Evolutionary conservation across 768 basidiomycete species (phyloP).

Genomic region (Polyporus arcularius): DNA sequence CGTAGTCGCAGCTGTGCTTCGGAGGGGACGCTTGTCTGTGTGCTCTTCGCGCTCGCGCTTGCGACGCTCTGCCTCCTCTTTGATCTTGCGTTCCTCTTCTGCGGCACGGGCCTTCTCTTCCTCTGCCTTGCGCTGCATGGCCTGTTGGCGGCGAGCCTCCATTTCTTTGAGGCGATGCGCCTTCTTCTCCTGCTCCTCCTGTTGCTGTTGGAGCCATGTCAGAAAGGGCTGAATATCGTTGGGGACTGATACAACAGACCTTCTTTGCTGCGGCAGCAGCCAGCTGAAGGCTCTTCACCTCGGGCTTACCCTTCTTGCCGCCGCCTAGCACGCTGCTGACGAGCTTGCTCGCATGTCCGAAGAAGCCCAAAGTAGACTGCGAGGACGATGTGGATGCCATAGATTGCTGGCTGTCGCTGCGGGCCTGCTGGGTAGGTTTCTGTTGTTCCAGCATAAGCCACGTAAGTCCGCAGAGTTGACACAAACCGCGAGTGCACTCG

Average conservation of each 20-base stretch:
- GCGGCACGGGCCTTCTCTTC: constrained; percentile 65
- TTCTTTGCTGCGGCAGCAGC: constrained; percentile 87
- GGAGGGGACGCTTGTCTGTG: constrained; percentile 67
- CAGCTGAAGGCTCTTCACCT: constrained; percentile 80
- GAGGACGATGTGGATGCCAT: constrained; percentile 43
- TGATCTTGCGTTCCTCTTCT: constrained; percentile 72
- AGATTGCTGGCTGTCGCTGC: constrained; percentile 59
- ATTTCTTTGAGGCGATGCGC: constrained; percentile 72
- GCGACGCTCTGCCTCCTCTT: constrained; percentile 72
- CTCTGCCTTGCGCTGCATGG: constrained; percentile 72
- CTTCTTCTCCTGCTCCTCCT: constrained; percentile 85
- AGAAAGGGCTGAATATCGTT: not conserved
- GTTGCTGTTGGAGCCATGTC: constrained; percentile 57
- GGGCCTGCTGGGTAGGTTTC: constrained; percentile 26
- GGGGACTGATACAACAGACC: constrained; percentile 45
- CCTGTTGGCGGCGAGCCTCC: constrained; percentile 77
- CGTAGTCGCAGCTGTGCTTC: constrained; percentile 34
- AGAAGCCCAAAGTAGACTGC: constrained; percentile 58
- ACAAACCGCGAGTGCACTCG: constrained; percentile 2
- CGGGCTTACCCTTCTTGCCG: constrained; percentile 66
- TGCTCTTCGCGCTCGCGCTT: constrained; percentile 83
- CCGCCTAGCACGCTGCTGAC: constrained; percentile 67
- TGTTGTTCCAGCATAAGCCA: too few relatives aligned
- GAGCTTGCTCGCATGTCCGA: constrained; percentile 70
- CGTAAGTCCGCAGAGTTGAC: not conserved